Base-by-base conservation (phyloP, 768 basidiomycete genomes). In the Mycena capillaripes region DNA sequence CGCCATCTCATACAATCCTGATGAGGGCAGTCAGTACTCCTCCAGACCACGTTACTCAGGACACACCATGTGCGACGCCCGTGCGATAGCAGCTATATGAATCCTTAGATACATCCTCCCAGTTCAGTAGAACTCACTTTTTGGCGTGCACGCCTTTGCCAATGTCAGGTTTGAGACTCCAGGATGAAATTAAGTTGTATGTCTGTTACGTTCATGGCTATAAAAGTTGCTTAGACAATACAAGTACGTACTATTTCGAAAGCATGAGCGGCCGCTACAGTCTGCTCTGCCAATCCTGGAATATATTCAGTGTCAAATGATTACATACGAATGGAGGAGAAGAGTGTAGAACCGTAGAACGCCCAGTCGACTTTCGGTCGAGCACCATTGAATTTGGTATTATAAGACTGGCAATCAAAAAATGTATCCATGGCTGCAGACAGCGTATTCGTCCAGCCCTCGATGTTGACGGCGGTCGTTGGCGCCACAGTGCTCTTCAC, bases 341-440 rank as follows among this genome's bases (percentile, higher is more conserved):
- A 40, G 42, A 21, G n/a, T 34, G 5, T 16, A 30, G 4, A 46
- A 75, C 79, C 79, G 67, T 80, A 80, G 65, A 80, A 80, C 21
- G 69, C 57, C 55, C 66, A 77, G 29, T 75, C 72, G 8, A 74
- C 62, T 52, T 66, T 70, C 1, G 70, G 72, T 14, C 40, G 32
- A 36, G 46, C 0, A 17, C 59, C 57, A n/a, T 70, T 57, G 62
- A 69, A 56, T 32, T 27, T 56, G 8, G 65, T 75, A 29, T 21
- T 78, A 66, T 78, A 81, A 6, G 56, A 70, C 53, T 79, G 74
- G 65, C 77, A 77, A 57, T 79, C 77, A 46, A 81, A 81, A 66
- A 77, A 79, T 0, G 44, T 69, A 2, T 70, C 40, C 69, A 81
- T 76, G 21, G 80, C 77, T 17, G 7, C 2, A 44, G 74, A 62